Evolutionary conservation across 2,329 filamentous ascomycete genomes (phyloP).

Genomic region (Hawksworthiomyces lignivorus): DNA sequence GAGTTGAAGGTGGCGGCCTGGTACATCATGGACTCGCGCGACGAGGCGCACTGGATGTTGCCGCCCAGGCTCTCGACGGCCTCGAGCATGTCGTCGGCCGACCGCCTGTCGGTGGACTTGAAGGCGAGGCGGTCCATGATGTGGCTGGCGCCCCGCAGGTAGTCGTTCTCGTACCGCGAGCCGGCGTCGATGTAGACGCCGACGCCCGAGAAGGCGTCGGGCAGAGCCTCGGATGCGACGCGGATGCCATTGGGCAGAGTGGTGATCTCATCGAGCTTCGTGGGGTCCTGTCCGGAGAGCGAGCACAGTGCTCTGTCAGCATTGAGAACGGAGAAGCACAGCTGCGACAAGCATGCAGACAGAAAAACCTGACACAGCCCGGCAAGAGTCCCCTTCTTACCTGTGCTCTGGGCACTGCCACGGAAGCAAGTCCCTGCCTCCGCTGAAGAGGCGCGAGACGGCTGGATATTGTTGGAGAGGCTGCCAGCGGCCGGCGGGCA

Average conservation of each 20-base stretch:
- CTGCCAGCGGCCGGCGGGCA: slow-evolving; percentile 5
- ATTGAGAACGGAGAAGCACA: too few relatives aligned
- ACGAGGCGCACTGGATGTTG: slow-evolving; percentile 95
- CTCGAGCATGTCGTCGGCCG: slow-evolving; percentile 80
- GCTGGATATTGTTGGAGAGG: not conserved
- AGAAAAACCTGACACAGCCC: too few relatives aligned
- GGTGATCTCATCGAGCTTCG: slow-evolving; percentile 80
- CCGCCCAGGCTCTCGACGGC: slow-evolving; percentile 81
- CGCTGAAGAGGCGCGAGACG: not conserved
- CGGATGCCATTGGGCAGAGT: slow-evolving; percentile 87
- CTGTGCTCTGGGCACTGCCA: slow-evolving; percentile 7
- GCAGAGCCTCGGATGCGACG: slow-evolving; percentile 88
- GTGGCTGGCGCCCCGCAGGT: slow-evolving; percentile 83
- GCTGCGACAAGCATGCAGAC: too few relatives aligned
- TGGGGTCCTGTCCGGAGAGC: slow-evolving; percentile 55
- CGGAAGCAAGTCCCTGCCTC: slow-evolving; percentile 4
- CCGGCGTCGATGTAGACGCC: slow-evolving; percentile 95
- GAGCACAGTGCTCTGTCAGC: too few relatives aligned
- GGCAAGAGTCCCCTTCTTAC: too few relatives aligned
- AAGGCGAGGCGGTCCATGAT: slow-evolving; percentile 95
- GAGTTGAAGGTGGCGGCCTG: slow-evolving; percentile 97
- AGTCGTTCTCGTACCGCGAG: slow-evolving; percentile 83
- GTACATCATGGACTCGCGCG: slow-evolving; percentile 95
- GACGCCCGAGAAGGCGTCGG: slow-evolving; percentile 88
- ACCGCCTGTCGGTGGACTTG: slow-evolving; percentile 69